Evolutionary conservation across 371 early-diverging fungal genomes (phyloP).

Genomic region (Quaeritorhiza haematococci): DNA sequence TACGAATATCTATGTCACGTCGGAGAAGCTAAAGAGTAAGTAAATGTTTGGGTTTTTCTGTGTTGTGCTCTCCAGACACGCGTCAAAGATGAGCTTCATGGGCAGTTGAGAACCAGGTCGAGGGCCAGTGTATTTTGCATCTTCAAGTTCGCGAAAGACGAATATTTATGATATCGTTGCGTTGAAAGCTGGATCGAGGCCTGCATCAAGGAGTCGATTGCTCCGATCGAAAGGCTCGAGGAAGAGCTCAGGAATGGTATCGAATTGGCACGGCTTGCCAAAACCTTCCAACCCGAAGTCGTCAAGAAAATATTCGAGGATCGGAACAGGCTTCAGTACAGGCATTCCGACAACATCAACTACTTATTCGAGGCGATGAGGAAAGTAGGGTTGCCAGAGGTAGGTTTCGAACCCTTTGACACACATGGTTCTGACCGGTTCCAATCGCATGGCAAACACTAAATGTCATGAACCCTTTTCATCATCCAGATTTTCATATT

Average conservation of each 20-base stretch:
- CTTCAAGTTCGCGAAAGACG: background rate
- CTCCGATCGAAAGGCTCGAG: constrained; percentile 72
- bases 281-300: constrained; percentile 74
- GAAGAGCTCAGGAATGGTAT: constrained; percentile 94
- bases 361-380: constrained; percentile 81
- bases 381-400: constrained; percentile 80
- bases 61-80: background rate
- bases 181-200: constrained; percentile 87
- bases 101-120: too few relatives aligned
- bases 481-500: constrained; percentile 91
- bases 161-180: background rate
- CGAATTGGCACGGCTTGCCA: constrained; percentile 87
- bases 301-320: constrained; percentile 90
- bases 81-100: too few relatives aligned
- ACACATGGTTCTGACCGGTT: constrained; percentile 3
- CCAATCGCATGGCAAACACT: background rate
- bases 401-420: constrained; percentile 14
- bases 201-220: constrained; percentile 78
- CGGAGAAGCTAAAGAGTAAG: constrained; percentile 97
- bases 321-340: constrained; percentile 75
- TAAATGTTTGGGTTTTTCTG: constrained; percentile 1
- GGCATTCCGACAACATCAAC: constrained; percentile 99
- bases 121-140: background rate
- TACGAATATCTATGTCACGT: constrained; percentile 99
- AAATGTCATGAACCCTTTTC: background rate